These are phyloP conservation scores for Xylaria sp. DNA, from an alignment of 2,329 filamentous ascomycete genomes.

Conservation along the genomic window DNA sequence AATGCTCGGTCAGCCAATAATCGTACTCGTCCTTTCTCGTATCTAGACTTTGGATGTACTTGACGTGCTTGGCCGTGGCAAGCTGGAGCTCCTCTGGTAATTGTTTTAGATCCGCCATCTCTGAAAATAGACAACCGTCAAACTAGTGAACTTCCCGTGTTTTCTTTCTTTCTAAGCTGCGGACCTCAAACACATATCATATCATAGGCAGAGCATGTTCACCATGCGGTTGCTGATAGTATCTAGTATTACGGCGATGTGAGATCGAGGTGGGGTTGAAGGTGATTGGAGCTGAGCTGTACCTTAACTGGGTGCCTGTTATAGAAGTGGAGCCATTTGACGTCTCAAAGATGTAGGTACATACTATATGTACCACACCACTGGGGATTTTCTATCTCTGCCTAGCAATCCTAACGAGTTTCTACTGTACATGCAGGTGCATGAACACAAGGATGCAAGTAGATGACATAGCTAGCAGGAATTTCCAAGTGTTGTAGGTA, in stretches of 20 bases:
- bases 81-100: conserved; percentile 58
- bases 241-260: no score
- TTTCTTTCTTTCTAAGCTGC: neutral
- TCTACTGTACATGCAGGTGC: neutral
- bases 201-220: neutral
- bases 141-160: neutral
- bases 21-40: conserved; percentile 93
- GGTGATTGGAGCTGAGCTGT: neutral
- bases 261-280: conserved; percentile 5
- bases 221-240: neutral
- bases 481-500: conserved; percentile 75
- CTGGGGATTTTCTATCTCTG: neutral
- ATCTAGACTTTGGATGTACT: conserved; percentile 93
- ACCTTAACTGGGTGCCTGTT: conserved; percentile 3
- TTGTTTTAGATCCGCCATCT: conserved; percentile 52
- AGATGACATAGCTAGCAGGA: conserved; percentile 52
- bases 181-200: neutral
- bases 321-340: conserved; percentile 71
- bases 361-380: neutral
- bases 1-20: conserved; percentile 97
- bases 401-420: neutral
- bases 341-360: neutral
- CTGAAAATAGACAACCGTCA: conserved; percentile 6
- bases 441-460: neutral
- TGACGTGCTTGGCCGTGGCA: conserved; percentile 75